phyloP scores from a whole-genome alignment of 2,329 filamentous ascomycete genomes.

The Thelonectria discophora region DNA sequence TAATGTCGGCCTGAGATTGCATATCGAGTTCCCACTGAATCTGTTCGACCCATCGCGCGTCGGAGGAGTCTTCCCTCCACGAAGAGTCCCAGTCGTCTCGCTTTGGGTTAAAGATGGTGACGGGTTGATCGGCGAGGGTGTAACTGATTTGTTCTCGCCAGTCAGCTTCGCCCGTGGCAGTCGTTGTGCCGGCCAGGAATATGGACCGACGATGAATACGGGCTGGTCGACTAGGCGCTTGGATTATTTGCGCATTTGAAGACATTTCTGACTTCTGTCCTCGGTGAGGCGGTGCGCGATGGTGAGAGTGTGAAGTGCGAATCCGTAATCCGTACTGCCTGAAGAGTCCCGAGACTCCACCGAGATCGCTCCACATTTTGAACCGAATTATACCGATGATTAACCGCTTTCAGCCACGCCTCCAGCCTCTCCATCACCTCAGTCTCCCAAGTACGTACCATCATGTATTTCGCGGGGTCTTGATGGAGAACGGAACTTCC shows the following conservation, averaged over 20 bases:
- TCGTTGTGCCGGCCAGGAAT: constrained; percentile 69
- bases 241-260: constrained; percentile 10
- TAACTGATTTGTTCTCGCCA: constrained; percentile 61
- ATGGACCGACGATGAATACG: constrained; percentile 45
- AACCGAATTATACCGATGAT: too few species aligned
- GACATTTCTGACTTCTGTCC: not conserved
- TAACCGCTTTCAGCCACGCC: too few species aligned
- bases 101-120: constrained; percentile 67
- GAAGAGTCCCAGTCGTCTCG: constrained; percentile 64
- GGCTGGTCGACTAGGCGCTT: constrained; percentile 5
- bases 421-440: not conserved
- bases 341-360: too few species aligned
- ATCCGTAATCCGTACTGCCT: too few species aligned
- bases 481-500: not conserved
- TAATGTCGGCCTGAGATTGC: constrained; percentile 60
- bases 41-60: constrained; percentile 60
- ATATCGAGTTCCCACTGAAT: constrained; percentile 69
- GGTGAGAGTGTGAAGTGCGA: too few species aligned
- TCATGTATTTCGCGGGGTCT: not conserved
- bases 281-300: not conserved
- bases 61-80: constrained; percentile 60
- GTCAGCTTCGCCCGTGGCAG: constrained; percentile 49
- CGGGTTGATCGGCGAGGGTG: constrained; percentile 52
- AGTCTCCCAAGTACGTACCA: not conserved
- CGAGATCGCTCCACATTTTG: too few species aligned